These are phyloP conservation scores for Cladochytrium tenue DNA, from an alignment of 371 early-diverging fungal species.

Conservation along the genomic window DNA sequence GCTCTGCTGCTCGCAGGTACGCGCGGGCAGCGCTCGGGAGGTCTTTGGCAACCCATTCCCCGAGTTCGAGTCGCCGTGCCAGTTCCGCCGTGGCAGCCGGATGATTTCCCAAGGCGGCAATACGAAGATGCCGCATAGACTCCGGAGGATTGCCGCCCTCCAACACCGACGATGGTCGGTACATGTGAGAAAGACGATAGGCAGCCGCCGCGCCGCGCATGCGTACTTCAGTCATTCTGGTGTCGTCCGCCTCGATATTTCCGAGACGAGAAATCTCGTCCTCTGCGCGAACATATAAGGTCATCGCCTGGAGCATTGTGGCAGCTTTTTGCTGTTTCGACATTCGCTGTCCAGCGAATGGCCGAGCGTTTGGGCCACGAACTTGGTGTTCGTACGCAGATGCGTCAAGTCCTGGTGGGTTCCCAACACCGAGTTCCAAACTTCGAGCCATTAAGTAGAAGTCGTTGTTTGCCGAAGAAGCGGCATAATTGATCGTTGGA, in stretches of 20 bases:
- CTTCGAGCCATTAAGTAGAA: neutral
- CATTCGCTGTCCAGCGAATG: neutral
- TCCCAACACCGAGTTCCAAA: neutral
- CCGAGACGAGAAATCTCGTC: too few relatives aligned
- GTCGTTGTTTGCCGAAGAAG: neutral
- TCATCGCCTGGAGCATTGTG: neutral
- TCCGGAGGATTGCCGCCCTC: neutral
- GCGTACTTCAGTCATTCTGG: neutral
- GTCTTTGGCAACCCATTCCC: neutral
- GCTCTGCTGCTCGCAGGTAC: neutral
- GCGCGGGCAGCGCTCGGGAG: neutral
- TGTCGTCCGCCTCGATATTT: neutral
- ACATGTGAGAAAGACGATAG: neutral
- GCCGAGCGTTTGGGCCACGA: neutral
- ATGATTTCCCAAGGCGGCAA: neutral
- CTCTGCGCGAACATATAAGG: neutral
- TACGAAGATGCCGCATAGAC: constrained; percentile 1
- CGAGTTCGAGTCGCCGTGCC: neutral
- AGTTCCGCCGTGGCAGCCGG: neutral
- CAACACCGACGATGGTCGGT: neutral
- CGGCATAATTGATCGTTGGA: neutral
- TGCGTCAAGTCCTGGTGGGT: neutral
- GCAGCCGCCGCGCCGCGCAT: neutral
- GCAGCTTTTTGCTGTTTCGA: neutral
- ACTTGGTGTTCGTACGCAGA: neutral